Conservation (phyloP, 176 grass and related monocot species). For the Eragrostis nindensis region DNA sequence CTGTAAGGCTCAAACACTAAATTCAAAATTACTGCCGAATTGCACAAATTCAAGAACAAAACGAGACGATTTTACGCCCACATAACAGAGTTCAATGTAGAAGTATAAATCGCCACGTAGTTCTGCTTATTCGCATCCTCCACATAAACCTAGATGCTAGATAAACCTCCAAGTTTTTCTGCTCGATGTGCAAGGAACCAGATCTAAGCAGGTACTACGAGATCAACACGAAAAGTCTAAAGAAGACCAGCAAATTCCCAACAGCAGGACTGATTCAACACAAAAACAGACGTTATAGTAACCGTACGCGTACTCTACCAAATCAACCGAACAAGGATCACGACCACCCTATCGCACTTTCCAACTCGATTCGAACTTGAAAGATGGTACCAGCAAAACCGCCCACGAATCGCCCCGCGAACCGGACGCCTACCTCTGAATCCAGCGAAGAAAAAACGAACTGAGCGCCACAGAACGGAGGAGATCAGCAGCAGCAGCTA, state of each 20-base stretch:
- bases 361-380: neutral
- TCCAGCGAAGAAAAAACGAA: neutral
- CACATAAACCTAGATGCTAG: neutral
- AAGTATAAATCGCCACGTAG: neutral
- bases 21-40: neutral
- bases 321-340: neutral
- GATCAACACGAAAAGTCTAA: neutral
- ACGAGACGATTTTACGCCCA: neutral
- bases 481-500: too few species aligned
- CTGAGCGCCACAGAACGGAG: neutral
- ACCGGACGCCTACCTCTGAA: neutral
- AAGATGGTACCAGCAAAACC: neutral
- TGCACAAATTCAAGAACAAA: neutral
- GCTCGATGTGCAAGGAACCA: neutral
- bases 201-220: constrained; percentile 24
- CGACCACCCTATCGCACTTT: neutral
- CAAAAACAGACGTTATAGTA: neutral
- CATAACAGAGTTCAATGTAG: neutral
- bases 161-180: neutral
- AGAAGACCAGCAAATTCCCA: neutral
- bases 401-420: neutral
- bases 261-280: neutral
- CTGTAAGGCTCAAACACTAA: neutral
- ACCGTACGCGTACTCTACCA: neutral
- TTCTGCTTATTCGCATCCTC: neutral